These are phyloP conservation scores for Evansstolkia leycettana DNA, from an alignment of 495 filamentous ascomycete genomes.

Conservation along the genomic window DNA sequence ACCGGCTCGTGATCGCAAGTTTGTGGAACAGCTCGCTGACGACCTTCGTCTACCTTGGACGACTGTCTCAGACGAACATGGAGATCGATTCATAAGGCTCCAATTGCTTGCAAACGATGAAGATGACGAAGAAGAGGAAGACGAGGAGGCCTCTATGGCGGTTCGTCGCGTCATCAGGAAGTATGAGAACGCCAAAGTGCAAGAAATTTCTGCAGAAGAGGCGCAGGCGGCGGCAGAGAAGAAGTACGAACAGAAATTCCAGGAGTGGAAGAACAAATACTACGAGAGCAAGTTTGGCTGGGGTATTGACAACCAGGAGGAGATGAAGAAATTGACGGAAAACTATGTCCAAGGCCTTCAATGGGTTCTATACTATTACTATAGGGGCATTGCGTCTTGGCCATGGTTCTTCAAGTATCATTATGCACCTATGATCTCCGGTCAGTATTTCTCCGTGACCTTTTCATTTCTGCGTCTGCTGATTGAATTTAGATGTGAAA, in stretches of 20 bases:
- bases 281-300: slow-evolving; percentile 85
- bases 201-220: slow-evolving; percentile 70
- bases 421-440: slow-evolving; percentile 93
- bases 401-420: slow-evolving; percentile 97
- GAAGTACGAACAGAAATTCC: slow-evolving; percentile 79
- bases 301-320: slow-evolving; percentile 70
- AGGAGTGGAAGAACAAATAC: slow-evolving; percentile 85
- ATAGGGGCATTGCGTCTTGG: slow-evolving; percentile 93
- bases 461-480: slow-evolving; percentile 1
- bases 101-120: slow-evolving; percentile 48
- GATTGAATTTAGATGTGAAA: slow-evolving; percentile 55
- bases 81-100: slow-evolving; percentile 67
- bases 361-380: slow-evolving; percentile 98
- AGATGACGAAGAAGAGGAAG: slow-evolving; percentile 56
- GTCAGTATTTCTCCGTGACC: slow-evolving; percentile 24
- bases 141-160: slow-evolving; percentile 78
- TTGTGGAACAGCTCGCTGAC: slow-evolving; percentile 78
- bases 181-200: slow-evolving; percentile 78
- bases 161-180: slow-evolving; percentile 71
- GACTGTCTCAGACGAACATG: slow-evolving; percentile 65
- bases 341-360: slow-evolving; percentile 98
- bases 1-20: slow-evolving; percentile 79
- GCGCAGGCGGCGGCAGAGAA: slow-evolving; percentile 62
- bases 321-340: slow-evolving; percentile 72
- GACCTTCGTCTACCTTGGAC: slow-evolving; percentile 72